phyloP scores from a whole-genome alignment of 495 filamentous ascomycete genomes.

The Trichocladium antarcticum region DNA sequence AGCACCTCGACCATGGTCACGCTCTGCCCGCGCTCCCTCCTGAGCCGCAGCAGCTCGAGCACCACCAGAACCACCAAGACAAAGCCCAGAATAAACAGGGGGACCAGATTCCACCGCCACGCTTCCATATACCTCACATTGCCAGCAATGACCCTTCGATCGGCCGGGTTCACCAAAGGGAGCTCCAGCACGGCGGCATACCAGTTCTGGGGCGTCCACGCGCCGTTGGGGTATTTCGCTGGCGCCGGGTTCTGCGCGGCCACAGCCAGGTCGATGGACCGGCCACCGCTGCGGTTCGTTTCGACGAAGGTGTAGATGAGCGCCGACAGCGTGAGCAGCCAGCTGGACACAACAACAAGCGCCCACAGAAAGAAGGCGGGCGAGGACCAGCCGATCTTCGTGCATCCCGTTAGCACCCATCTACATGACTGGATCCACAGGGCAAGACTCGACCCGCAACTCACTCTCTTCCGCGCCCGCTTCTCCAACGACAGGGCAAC shows the following conservation, averaged over 20 bases:
- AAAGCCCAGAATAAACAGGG: slow-evolving; percentile 39
- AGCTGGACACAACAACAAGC: slow-evolving; percentile 32
- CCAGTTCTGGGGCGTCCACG: slow-evolving; percentile 49
- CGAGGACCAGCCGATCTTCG: slow-evolving; percentile 6
- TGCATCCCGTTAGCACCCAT: slow-evolving; percentile 6
- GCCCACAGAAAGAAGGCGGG: slow-evolving; percentile 32
- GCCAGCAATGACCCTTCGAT: slow-evolving; percentile 28
- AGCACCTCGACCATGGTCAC: slow-evolving; percentile 2
- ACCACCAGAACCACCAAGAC: slow-evolving; percentile 37
- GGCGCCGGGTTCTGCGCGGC: slow-evolving; percentile 24
- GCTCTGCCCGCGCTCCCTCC: not conserved
- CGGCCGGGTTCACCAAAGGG: slow-evolving; percentile 25
- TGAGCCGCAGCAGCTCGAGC: slow-evolving; percentile 21
- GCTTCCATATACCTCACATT: slow-evolving; percentile 38
- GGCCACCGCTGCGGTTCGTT: slow-evolving; percentile 30
- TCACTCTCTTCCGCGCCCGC: slow-evolving; percentile 20
- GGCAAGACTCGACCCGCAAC: not conserved
- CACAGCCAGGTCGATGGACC: slow-evolving; percentile 30
- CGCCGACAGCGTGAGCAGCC: slow-evolving; percentile 36
- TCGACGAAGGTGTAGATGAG: slow-evolving; percentile 39
- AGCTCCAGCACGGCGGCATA: slow-evolving; percentile 39
- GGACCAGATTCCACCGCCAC: slow-evolving; percentile 46
- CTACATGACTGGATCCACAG: not conserved
- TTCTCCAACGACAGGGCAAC: slow-evolving; percentile 30
- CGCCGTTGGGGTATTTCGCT: slow-evolving; percentile 33